A percentile compares a stretch with the other conserved stretches of the same genome.
These are phyloP conservation scores for Pelargonium fulgidum DNA, from an alignment of 441 rosid genomes.

Conservation along the genomic window DNA sequence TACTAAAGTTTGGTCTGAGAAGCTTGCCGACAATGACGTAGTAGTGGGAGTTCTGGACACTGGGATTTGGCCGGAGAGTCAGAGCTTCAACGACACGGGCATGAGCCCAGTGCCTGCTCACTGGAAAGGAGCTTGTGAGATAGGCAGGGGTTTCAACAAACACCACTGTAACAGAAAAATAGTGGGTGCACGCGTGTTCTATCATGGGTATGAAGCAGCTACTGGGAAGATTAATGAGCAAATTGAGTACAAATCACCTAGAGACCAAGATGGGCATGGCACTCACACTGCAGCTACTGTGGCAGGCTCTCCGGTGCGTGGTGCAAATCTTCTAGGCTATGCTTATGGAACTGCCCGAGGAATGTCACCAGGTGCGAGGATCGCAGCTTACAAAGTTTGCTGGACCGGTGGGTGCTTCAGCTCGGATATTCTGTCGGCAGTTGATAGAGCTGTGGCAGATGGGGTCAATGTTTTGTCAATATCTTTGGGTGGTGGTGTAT, in stretches of 20 bases:
- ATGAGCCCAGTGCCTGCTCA: constrained; percentile 46
- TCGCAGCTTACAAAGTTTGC: constrained; percentile 66
- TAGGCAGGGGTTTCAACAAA: constrained; percentile 42
- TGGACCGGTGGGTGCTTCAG: constrained; percentile 73
- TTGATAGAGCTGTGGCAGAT: constrained; percentile 63
- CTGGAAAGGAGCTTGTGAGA: constrained; percentile 63
- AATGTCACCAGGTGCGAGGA: constrained; percentile 59
- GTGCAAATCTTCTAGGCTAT: constrained; percentile 54
- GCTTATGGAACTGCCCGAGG: constrained; percentile 67
- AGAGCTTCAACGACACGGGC: constrained; percentile 55
- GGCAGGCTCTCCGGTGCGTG: constrained; percentile 52
- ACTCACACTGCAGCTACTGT: constrained; percentile 70
- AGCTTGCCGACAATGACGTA: constrained; percentile 45
- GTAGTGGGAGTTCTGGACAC: constrained; percentile 63
- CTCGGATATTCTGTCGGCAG: constrained; percentile 59
- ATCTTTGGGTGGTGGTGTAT: constrained; percentile 62
- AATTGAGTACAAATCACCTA: constrained; percentile 48
- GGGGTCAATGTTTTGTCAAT: constrained; percentile 60
- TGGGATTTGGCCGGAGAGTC: constrained; percentile 73
- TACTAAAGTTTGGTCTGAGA: constrained; percentile 40
- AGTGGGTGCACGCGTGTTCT: constrained; percentile 59
- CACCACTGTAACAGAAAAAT: constrained; percentile 52
- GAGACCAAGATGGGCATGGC: constrained; percentile 66
- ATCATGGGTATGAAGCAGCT: constrained; percentile 56
- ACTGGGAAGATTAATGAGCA: constrained; percentile 57